Percentiles rank a stretch among this genome's conserved stretches.
phyloP scores from a whole-genome alignment of 768 basidiomycete species.

The Collybiopsis confluens region DNA sequence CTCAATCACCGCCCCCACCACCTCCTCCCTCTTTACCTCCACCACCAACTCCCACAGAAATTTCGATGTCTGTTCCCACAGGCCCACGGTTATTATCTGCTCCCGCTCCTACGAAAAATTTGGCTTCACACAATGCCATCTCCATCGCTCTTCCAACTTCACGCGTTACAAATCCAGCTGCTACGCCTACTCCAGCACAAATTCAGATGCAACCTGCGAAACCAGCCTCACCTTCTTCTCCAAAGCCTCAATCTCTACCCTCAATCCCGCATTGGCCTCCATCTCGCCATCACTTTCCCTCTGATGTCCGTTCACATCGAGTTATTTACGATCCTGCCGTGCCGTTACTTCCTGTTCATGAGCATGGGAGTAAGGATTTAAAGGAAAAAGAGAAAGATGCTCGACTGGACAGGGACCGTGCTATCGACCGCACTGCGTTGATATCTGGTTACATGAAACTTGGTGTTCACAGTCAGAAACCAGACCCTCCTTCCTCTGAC shows the following conservation, averaged over 20 bases:
- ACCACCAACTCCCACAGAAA: not conserved
- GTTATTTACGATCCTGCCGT: constrained; percentile 59
- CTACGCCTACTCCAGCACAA: not conserved
- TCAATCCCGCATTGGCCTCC: constrained; percentile 59
- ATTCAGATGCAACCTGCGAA: constrained; percentile 3
- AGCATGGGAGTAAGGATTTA: constrained; percentile 9
- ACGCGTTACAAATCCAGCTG: not conserved
- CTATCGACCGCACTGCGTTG: not conserved
- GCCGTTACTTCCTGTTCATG: not conserved
- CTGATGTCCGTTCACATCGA: constrained; percentile 46
- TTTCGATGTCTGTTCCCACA: not conserved
- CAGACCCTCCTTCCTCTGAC: not conserved
- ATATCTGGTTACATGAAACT: not conserved
- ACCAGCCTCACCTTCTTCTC: not conserved
- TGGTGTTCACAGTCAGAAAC: constrained; percentile 2
- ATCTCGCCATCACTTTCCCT: constrained; percentile 41
- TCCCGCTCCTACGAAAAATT: not conserved
- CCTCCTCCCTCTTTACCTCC: constrained; percentile 13
- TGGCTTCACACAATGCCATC: constrained; percentile 4
- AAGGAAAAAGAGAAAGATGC: constrained; percentile 5
- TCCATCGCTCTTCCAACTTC: constrained; percentile 6
- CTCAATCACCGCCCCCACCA: constrained; percentile 20
- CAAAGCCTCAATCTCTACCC: constrained; percentile 26
- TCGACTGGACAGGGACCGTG: not conserved
- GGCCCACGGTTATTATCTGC: not conserved